Conservation (phyloP, 1,284 basidiomycete genomes). For the Ustilago trichophora region DNA sequence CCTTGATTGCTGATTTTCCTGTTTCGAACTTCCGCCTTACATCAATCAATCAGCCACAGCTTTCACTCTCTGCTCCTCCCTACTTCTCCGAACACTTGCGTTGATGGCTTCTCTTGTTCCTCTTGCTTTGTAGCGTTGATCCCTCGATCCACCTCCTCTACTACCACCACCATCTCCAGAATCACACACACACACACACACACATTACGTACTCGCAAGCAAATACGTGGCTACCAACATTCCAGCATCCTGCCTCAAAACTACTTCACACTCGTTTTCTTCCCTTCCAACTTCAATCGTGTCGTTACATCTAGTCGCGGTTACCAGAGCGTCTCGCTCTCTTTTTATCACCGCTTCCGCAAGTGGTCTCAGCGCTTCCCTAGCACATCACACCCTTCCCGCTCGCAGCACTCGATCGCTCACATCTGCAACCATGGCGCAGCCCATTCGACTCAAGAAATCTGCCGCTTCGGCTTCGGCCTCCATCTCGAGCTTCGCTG, state of each 20-base stretch:
- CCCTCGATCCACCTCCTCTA: too few relatives aligned
- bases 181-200: too few relatives aligned
- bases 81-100: too few relatives aligned
- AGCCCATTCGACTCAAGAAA: slow-evolving; percentile 29
- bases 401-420: background rate
- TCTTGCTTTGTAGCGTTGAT: too few relatives aligned
- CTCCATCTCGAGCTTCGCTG: slow-evolving; percentile 1
- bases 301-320: slow-evolving; percentile 1
- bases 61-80: background rate
- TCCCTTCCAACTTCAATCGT: background rate
- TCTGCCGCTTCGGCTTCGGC: slow-evolving; percentile 10
- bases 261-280: background rate
- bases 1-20: background rate
- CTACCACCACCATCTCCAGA: too few relatives aligned
- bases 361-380: background rate
- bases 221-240: too few relatives aligned
- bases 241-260: too few relatives aligned
- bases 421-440: slow-evolving; percentile 11
- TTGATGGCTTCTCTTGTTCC: too few relatives aligned
- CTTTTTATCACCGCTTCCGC: background rate
- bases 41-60: background rate
- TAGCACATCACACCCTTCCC: background rate
- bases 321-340: slow-evolving; percentile 16
- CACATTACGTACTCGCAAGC: too few relatives aligned
- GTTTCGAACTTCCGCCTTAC: slow-evolving; percentile 1